Base-by-base conservation (phyloP, 257 asterid genomes). In the Lithospermum erythrorhizon region DNA sequence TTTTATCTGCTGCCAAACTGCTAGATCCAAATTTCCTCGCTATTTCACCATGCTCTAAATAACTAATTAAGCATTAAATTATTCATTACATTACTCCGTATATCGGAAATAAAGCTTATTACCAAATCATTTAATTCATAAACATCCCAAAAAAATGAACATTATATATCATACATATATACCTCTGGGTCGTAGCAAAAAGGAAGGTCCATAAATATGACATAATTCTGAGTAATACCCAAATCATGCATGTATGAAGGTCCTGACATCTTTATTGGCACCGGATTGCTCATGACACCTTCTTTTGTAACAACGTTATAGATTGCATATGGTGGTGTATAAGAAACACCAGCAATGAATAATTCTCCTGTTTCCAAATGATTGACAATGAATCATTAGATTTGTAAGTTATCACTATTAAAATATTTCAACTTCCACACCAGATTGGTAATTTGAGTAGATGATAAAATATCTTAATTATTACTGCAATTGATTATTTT, bases 211-310 rank as follows among this genome's bases (percentile, higher is more conserved):
- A 90, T 75, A 70, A 90, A 83, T 66, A 90, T 68, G 4, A 94
- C 94, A 82, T 83, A 90, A 69, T 90, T 90, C 72, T 90, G 94
- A 67, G 98, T 90, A 68, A 90, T 90, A 78, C 96, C 98, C 71
- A 90, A 85, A 76, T 90, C 98, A 70, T 87, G 98, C 96, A 90
- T 86, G 96, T 87, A 83, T 71, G 86, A 68, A 62, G 98, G 76
- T 8, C 70, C 89, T 59, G 95, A 58, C 58, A 90, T 68, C 67
- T 95, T 90, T 65, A 90, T 83, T 53, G 93, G 88, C 74, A 90
- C 98, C 10, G 95, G 94, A 68, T 86, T 96, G 59, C 86, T 75
- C 98, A 90, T 90, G 24, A 59, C 65, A 17, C 98, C 96, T 53
- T 82, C 95, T 76, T 79, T 87, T 37, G 96, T 85, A 76, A 90